Evolutionary conservation across 2,329 filamentous ascomycete genomes (phyloP).

Genomic region (Aspergillus intermedius): DNA sequence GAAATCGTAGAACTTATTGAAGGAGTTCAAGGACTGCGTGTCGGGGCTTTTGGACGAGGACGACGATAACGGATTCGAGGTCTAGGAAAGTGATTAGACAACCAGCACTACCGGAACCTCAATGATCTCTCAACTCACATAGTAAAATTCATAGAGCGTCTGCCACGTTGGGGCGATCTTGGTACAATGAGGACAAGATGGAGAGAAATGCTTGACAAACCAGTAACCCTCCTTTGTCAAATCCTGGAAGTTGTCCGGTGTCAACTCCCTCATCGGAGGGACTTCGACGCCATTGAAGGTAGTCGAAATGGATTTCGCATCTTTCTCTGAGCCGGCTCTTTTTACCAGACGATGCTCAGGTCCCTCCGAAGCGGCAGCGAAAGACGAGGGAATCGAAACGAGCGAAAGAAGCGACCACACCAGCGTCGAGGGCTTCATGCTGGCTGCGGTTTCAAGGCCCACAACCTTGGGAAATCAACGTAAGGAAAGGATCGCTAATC

Average conservation of each 20-base stretch:
- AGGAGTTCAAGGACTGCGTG: slow-evolving; percentile 54
- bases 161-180: slow-evolving; percentile 79
- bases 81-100: slow-evolving; percentile 44
- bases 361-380: slow-evolving; percentile 23
- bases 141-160: slow-evolving; percentile 91
- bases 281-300: slow-evolving; percentile 48
- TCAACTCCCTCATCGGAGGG: slow-evolving; percentile 44
- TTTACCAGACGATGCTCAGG: slow-evolving; percentile 20
- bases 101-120: not conserved
- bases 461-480: slow-evolving; percentile 7
- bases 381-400: slow-evolving; percentile 24
- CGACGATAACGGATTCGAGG: slow-evolving; percentile 62
- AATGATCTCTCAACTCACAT: slow-evolving; percentile 25
- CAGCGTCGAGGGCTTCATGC: slow-evolving; percentile 33
- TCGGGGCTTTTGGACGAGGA: slow-evolving; percentile 46
- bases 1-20: slow-evolving; percentile 80
- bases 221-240: slow-evolving; percentile 48
- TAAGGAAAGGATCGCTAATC: slow-evolving; percentile 9
- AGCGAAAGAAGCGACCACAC: slow-evolving; percentile 33
- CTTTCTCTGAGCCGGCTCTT: slow-evolving; percentile 15
- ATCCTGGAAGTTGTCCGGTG: slow-evolving; percentile 43
- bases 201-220: slow-evolving; percentile 50
- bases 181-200: slow-evolving; percentile 62
- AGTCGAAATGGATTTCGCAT: slow-evolving; percentile 26
- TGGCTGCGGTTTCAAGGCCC: slow-evolving; percentile 17